Conservation (phyloP, 345 rosid genomes). For the Sisymbrium altissimum region DNA sequence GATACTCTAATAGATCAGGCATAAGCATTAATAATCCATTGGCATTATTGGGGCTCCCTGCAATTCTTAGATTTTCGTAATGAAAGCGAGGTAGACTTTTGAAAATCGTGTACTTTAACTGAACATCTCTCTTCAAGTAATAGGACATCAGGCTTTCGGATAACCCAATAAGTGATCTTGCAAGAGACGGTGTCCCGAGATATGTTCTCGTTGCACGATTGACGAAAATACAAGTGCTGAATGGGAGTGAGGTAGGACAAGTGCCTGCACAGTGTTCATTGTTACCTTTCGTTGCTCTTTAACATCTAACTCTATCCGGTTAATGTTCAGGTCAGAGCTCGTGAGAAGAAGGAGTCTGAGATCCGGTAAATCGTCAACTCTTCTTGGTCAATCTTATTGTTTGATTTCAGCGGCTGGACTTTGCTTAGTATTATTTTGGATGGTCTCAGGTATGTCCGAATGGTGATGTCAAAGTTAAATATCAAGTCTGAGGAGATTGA, state of each 20-base stretch:
- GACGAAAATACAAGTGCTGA: slow-evolving; percentile 69
- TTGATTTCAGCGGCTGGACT: neutral
- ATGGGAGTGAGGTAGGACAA: slow-evolving; percentile 90
- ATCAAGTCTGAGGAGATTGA: slow-evolving; percentile 51
- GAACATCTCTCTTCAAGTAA: slow-evolving; percentile 8
- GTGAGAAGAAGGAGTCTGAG: slow-evolving; percentile 96
- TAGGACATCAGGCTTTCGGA: slow-evolving; percentile 93
- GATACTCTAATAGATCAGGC: slow-evolving; percentile 10
- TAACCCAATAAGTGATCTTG: slow-evolving; percentile 76
- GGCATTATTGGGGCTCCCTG: neutral
- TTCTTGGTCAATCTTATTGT: neutral
- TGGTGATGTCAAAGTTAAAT: slow-evolving; percentile 60
- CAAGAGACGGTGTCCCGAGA: slow-evolving; percentile 75
- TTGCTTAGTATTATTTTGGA: neutral
- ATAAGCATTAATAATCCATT: neutral
- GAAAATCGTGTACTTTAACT: neutral
- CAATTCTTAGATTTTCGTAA: neutral
- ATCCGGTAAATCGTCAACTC: slow-evolving; percentile 52
- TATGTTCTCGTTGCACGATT: slow-evolving; percentile 75
- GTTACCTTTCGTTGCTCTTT: slow-evolving; percentile 12
- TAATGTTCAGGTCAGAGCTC: slow-evolving; percentile 54
- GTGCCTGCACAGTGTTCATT: neutral
- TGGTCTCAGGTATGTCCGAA: slow-evolving; percentile 68
- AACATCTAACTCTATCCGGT: slow-evolving; percentile 13
- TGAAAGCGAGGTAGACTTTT: neutral